Base-by-base conservation (phyloP, 148 eudicot genomes). In the Suaeda aralocaspica region DNA sequence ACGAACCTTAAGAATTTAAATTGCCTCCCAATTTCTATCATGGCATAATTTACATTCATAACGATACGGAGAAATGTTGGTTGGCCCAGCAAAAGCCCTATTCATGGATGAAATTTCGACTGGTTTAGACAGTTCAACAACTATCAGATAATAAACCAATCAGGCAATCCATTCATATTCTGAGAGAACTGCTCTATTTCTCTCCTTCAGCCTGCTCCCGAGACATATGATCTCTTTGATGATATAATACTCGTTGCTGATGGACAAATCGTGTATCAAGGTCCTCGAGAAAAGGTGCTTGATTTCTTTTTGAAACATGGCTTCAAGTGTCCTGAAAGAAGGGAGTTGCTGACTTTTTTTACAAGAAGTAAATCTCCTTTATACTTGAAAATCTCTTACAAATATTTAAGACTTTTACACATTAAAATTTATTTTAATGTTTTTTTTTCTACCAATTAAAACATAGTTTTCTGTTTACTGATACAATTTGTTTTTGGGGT, bases 41-140 rank as follows among this genome's bases (percentile, higher is more conserved):
- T 64, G 21, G 33, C 59, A 34, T 25, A 57, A 30, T 57, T 69
- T 58, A 41, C 5, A 9, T 25, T 66, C 44, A 5, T 31, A 45
- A 64, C 50, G 22, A 51, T 78, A 41, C 84, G 93, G 93, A 45
- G 98, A 92, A 64, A 92, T 92, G 96, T 41, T 92, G 73, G 98
- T 92, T 66, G 98, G 98, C 56, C 96, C 96, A 67, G 88, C 92
- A 49, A 82, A 85, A 77, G 92, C 91, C 44, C 82, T 90, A 48
- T 90, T 90, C 26, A 92, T 92, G 98, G 98, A 92, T 69, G 93
- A 92, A 78, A 90, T 90, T 81, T 89, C 98, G 14, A 88, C 93
- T 58, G 96, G 98, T 62, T 75, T 92, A 72, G 98, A 92, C 76
- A 92, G 91, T 73, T 89, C 98, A 55, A 90, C 98, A n/a, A 89